Conservation (phyloP, 108 stramenopile species). For the Epipyxis sp. region DNA sequence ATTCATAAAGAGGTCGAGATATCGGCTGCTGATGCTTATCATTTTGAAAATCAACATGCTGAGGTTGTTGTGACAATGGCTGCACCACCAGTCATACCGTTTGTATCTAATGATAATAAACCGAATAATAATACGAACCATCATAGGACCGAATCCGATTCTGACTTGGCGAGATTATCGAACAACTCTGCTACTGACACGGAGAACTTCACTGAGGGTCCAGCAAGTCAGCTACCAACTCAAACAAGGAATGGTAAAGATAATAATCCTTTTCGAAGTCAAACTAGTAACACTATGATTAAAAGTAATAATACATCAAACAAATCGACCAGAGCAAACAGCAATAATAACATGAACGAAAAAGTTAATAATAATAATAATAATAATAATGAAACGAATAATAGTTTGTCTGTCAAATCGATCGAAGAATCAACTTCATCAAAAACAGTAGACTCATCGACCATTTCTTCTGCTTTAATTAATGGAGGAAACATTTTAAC, state of each 20-base stretch:
- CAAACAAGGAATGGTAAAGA: not conserved
- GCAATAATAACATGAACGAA: too few species aligned
- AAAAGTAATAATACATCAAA: too few species aligned
- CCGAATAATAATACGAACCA: too few species aligned
- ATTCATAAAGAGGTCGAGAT: conserved; percentile 11
- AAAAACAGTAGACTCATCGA: too few species aligned
- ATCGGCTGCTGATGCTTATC: not conserved
- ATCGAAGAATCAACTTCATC: not conserved
- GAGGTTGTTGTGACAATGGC: too few species aligned
- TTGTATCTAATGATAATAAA: too few species aligned
- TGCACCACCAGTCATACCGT: too few species aligned
- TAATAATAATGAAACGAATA: too few species aligned
- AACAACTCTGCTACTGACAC: not conserved
- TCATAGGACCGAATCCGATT: not conserved
- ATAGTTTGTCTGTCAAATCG: not conserved
- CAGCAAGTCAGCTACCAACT: not conserved
- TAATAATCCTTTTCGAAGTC: not conserved
- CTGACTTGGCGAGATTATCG: not conserved
- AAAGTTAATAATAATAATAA: too few species aligned
- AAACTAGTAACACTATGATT: too few species aligned
- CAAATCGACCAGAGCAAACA: too few species aligned
- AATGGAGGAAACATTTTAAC: not conserved
- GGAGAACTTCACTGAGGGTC: not conserved
- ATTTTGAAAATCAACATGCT: not conserved
- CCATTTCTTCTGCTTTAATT: too few species aligned